Percentiles rank a stretch among this genome's conserved stretches.
Evolutionary conservation across 169 alveolate species (phyloP).

Genomic region (Eimeria brunetti): DNA sequence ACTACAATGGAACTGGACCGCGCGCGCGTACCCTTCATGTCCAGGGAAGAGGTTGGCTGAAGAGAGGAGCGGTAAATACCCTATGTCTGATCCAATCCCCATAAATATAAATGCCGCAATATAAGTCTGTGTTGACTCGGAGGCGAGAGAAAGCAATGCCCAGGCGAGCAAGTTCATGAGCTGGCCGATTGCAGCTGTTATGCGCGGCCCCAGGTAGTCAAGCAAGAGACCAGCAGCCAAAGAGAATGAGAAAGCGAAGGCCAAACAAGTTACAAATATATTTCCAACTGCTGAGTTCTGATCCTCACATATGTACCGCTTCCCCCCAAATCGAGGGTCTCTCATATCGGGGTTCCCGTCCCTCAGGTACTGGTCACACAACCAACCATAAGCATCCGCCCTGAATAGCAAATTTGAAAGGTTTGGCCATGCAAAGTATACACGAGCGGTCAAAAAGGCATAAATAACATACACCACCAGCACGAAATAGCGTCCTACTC

Average conservation of each 20-base stretch:
- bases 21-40: conserved; percentile 73
- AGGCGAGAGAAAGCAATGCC: conserved; percentile 77
- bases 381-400: conserved; percentile 63
- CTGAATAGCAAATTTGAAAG: conserved; percentile 79
- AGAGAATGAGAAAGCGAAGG: conserved; percentile 77
- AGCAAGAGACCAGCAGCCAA: conserved; percentile 81
- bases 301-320: conserved; percentile 79
- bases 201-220: conserved; percentile 80
- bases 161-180: conserved; percentile 77
- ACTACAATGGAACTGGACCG: background rate
- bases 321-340: conserved; percentile 64
- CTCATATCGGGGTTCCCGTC: conserved; percentile 72
- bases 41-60: conserved; percentile 81
- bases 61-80: conserved; percentile 79
- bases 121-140: conserved; percentile 56
- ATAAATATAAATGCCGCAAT: conserved; percentile 78
- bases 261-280: conserved; percentile 73
- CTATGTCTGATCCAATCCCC: conserved; percentile 81
- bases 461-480: conserved; percentile 68
- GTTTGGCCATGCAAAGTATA: conserved; percentile 81
- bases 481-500: conserved; percentile 71
- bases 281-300: conserved; percentile 79
- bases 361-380: conserved; percentile 54
- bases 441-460: conserved; percentile 79
- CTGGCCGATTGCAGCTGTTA: conserved; percentile 79